Conservation (phyloP, 2,329 filamentous ascomycete species). For the Penicillium palitans region DNA sequence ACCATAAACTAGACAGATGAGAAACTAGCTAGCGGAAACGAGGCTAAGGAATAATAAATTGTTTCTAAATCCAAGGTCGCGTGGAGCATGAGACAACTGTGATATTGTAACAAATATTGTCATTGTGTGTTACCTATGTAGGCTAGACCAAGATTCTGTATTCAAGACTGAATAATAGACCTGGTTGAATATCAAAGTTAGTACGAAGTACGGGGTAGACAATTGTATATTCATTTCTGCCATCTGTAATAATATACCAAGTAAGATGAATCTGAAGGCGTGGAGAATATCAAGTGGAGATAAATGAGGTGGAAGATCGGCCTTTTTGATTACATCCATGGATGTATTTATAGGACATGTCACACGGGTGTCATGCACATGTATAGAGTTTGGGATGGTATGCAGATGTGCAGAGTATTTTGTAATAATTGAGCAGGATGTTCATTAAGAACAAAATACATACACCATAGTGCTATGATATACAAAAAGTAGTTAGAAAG, state of each 20-base stretch:
- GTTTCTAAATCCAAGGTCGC: background rate
- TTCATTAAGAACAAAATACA: background rate
- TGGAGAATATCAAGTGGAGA: constrained; percentile 19
- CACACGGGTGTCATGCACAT: constrained; percentile 4
- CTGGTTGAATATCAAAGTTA: background rate
- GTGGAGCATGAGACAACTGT: background rate
- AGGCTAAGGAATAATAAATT: background rate
- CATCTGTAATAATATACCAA: background rate
- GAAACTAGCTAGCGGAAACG: background rate
- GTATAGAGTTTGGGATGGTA: background rate
- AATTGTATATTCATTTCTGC: background rate
- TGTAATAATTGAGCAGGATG: background rate
- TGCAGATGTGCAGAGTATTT: background rate
- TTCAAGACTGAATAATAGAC: background rate
- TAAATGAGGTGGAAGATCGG: constrained; percentile 17
- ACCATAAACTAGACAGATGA: background rate
- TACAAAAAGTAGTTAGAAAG: background rate
- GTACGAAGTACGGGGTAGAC: background rate
- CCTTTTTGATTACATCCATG: background rate
- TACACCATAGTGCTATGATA: background rate
- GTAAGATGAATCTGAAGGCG: background rate
- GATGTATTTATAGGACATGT: constrained; percentile 4
- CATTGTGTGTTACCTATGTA: background rate
- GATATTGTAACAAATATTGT: background rate
- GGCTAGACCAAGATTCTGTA: background rate